Base-by-base conservation (phyloP, 495 filamentous ascomycete genomes). In the Hypoxylon fuscum region DNA sequence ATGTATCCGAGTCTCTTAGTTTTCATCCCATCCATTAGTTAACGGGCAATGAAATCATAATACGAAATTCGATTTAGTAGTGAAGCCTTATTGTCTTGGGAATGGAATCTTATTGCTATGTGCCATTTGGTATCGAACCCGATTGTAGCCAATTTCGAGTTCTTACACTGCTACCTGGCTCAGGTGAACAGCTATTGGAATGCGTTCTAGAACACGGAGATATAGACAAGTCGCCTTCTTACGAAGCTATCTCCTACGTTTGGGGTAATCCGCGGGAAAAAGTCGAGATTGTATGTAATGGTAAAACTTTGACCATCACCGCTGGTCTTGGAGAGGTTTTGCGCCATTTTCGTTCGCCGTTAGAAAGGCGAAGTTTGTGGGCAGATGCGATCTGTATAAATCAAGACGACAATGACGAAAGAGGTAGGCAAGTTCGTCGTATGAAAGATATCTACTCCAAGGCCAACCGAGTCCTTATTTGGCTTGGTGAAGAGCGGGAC, bases 161-260 rank as follows among this genome's bases (percentile, higher is more conserved):
- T 2, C 55, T 65, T 23, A 65, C 62, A 1, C 15, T 65, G n/a
- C 22, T 65, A 5, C 62, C 62, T 12, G 49, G 62, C 8, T 55
- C 44, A 18, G 38, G n/a, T 23, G 43, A 53, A 15, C 48, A 59
- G 9, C 42, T 43, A 11, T 9, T 68, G 31, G 53, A 63, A 55
- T 58, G 58, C 38, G 20, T 63, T 22, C 37, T 63, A 2, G 48
- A 50, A 18, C 58, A 68, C 25, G 59, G 47, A 15, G 44, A 59
- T 29, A 49, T 68, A 37, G 49, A 34, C 64, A 7, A 53, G 18
- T 62, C 70, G 8, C 61, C 60, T 44, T 49, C 65, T 11, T 71
- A 68, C 38, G 65, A 68, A 42, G 61, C 68, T 2, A 52, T 71
- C 37, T 71, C 68, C 14, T 71, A 71, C 25, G 58, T 55, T 12